Conservation (phyloP, 345 rosid species). For the Boechera retrofracta region DNA sequence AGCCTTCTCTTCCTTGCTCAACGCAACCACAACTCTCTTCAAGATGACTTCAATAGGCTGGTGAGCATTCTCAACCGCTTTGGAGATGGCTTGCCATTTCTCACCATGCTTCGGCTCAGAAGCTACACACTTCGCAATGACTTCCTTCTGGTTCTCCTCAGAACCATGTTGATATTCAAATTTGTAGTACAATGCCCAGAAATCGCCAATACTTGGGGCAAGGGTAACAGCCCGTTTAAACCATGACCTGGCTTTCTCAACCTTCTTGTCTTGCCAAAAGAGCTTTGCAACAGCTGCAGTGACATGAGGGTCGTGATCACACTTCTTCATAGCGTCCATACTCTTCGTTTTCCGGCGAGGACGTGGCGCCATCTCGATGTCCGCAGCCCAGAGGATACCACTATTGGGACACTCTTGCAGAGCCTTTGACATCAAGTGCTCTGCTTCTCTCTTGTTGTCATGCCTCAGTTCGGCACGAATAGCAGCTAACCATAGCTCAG, state of each 20-base stretch:
- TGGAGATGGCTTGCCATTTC: not conserved
- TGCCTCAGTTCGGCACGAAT: not conserved
- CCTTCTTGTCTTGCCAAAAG: not conserved
- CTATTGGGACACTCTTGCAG: not conserved
- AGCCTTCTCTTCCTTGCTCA: constrained; percentile 1
- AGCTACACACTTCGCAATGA: not conserved
- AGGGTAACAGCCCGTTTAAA: not conserved
- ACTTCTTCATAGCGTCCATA: not conserved
- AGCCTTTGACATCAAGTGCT: not conserved
- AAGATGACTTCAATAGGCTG: not conserved
- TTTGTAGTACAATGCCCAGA: not conserved
- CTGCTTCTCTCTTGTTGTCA: not conserved
- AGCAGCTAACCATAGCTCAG: not conserved
- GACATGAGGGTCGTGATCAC: not conserved
- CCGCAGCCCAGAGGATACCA: constrained; percentile 8
- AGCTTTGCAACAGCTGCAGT: not conserved
- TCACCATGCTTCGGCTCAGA: not conserved
- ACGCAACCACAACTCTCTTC: not conserved
- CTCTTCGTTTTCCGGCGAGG: not conserved
- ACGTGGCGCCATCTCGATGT: not conserved
- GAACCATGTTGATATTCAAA: not conserved
- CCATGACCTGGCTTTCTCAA: not conserved
- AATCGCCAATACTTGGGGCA: not conserved
- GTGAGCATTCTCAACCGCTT: not conserved
- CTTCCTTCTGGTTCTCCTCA: constrained; percentile 1